Conservation (phyloP, 768 basidiomycete genomes). For the Kwoniella sp. region DNA sequence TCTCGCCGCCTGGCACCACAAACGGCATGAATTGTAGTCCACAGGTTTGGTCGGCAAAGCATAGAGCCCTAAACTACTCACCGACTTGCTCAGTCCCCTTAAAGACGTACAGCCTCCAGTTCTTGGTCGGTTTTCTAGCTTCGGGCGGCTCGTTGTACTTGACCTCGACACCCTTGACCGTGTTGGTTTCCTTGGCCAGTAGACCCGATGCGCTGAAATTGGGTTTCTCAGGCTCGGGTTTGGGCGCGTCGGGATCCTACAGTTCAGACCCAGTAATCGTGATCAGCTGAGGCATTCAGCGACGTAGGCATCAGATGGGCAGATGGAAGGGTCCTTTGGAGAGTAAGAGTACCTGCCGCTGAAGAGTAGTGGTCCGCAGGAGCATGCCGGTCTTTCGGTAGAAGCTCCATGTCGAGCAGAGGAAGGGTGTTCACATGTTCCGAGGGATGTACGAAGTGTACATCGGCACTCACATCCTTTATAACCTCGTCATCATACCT, state of each 20-base stretch:
- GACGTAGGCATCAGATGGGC: too few relatives aligned
- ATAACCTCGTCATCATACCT: constrained; percentile 44
- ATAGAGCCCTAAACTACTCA: constrained; percentile 62
- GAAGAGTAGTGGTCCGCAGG: too few relatives aligned
- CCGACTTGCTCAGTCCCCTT: constrained; percentile 91
- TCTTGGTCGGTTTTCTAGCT: constrained; percentile 83
- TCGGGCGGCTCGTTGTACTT: constrained; percentile 99
- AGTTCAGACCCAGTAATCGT: not conserved
- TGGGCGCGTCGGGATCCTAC: constrained; percentile 55
- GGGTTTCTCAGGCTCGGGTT: constrained; percentile 69
- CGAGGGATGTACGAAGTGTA: not conserved
- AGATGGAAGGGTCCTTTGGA: too few relatives aligned
- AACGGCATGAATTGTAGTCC: not conserved
- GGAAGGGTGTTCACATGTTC: not conserved
- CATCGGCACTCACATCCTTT: constrained; percentile 24
- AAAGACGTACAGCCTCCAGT: constrained; percentile 97
- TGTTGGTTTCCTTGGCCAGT: constrained; percentile 94
- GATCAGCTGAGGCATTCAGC: not conserved
- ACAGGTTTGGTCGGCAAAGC: too few relatives aligned
- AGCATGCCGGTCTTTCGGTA: too few relatives aligned
- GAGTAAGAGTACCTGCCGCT: too few relatives aligned
- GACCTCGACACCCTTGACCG: constrained; percentile 69
- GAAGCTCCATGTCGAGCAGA: not conserved
- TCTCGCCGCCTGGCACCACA: not conserved
- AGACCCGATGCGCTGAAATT: constrained; percentile 87